A percentile compares a stretch with the other conserved stretches of the same genome.
These are phyloP conservation scores for Zygnema circumcarinatum DNA, from an alignment of 139 green algal genomes.

Conservation along the genomic window DNA sequence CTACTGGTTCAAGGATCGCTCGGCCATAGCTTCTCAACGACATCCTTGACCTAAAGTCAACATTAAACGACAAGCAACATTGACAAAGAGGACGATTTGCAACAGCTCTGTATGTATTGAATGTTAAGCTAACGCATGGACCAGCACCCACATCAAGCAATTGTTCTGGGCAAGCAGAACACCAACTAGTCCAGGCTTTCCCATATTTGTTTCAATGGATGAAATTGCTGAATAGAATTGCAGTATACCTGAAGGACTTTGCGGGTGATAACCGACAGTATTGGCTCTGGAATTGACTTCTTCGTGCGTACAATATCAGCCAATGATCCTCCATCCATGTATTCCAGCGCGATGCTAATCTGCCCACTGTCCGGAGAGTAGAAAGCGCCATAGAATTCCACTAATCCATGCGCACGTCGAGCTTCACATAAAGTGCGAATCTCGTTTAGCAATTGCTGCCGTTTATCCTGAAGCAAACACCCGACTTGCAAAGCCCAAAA, in stretches of 20 bases:
- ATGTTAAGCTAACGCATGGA: too few species aligned
- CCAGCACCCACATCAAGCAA: too few species aligned
- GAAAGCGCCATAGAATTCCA: conserved; percentile 67
- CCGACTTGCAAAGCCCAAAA: neutral
- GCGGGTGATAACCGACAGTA: conserved; percentile 50
- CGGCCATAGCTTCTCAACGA: too few species aligned
- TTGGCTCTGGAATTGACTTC: conserved; percentile 58
- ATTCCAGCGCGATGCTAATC: conserved; percentile 66
- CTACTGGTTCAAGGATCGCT: too few species aligned
- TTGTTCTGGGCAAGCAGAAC: too few species aligned
- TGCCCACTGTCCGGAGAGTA: conserved; percentile 60
- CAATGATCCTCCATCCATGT: conserved; percentile 66
- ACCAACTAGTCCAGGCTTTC: too few species aligned
- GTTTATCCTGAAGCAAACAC: conserved; percentile 55
- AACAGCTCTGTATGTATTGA: too few species aligned
- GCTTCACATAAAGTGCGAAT: conserved; percentile 62
- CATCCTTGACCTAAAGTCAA: too few species aligned
- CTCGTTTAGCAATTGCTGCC: conserved; percentile 62
- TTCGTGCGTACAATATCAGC: conserved; percentile 54
- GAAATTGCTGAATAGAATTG: too few species aligned
- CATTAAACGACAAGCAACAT: too few species aligned
- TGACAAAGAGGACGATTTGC: too few species aligned
- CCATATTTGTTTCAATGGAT: too few species aligned
- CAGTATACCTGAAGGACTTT: conserved; percentile 53
- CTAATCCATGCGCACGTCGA: conserved; percentile 43